Base-by-base conservation (phyloP, 2,329 filamentous ascomycete genomes). In the Escovopsis sp. region DNA sequence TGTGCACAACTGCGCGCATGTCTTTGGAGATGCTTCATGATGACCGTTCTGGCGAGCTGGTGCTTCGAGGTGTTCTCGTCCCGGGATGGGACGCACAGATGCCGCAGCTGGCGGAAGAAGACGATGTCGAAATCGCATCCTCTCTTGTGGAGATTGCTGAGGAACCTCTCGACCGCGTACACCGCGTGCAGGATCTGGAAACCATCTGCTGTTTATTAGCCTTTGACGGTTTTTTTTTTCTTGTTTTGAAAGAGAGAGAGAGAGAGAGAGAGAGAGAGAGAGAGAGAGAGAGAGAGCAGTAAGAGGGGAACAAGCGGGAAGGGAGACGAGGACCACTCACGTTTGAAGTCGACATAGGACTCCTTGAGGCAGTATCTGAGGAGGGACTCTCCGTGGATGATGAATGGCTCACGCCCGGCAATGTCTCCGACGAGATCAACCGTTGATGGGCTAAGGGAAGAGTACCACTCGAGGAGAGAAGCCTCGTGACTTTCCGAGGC, bases 351-450 rank as follows among this genome's bases (percentile, higher is more conserved):
- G 34, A 87, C 70, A 16, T 70, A 65, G 10, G 69, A 62, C 48
- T 80, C 68, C n/a, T 64, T 60, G 38, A 86, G 72, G 50, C 72
- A 79, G 44, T 81, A 62, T 7, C 75, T 62, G 10, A 87, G 62
- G n/a, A 87, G 57, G 0, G 80, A 80, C 51, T 88, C 81, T 27
- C 81, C 81, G 48, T 87, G 79, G 27, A 87, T 70, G 16, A 81
- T 63, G 54, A 86, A 87, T 10, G 80, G 66, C 53, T 85, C 81
- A 45, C 74, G 75, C 16, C 83, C 81, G 4, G 79, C 80, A 58
- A 83, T 87, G 53, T 87, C 83, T 34, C 82, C 80, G 4, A 86
- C 73, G 2, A 87, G 69, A 49, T 84, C 79, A 25, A 83, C 67
- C n/a, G 47, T 52, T 7, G 55, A 53, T 3, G 59, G 53, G 12